These are phyloP conservation scores for Cronartium quercuum DNA, from an alignment of 1,284 basidiomycete species.

Conservation along the genomic window DNA sequence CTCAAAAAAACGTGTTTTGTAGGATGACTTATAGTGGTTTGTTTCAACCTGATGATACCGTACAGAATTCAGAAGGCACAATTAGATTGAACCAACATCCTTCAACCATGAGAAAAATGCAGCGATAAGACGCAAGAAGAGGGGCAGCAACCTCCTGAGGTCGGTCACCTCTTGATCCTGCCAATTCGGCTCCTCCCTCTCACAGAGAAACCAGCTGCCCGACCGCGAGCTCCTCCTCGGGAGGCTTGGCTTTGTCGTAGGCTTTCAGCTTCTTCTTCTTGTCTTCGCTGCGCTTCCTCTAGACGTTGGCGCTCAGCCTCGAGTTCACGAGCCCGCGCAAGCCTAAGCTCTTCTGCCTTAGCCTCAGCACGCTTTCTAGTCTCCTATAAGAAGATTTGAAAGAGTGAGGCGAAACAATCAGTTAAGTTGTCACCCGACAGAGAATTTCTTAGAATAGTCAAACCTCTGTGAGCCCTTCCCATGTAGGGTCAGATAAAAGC, in stretches of 20 bases:
- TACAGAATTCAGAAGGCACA: too few relatives aligned
- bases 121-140: too few relatives aligned
- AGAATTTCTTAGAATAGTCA: neutral
- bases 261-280: slow-evolving; percentile 16
- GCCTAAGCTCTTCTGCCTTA: neutral
- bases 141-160: too few relatives aligned
- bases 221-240: slow-evolving; percentile 2
- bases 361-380: slow-evolving; percentile 9
- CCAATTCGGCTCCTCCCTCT: slow-evolving; percentile 34
- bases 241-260: slow-evolving; percentile 15
- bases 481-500: slow-evolving; percentile 43
- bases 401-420: neutral
- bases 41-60: too few relatives aligned
- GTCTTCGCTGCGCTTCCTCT: slow-evolving; percentile 2
- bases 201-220: neutral
- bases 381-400: slow-evolving; percentile 1
- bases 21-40: too few relatives aligned
- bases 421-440: neutral
- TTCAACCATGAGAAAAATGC: too few relatives aligned
- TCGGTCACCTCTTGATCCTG: slow-evolving; percentile 7
- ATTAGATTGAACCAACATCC: too few relatives aligned
- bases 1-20: too few relatives aligned
- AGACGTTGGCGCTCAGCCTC: slow-evolving; percentile 5
- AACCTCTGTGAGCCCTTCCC: slow-evolving; percentile 40
- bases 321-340: neutral